These are phyloP conservation scores for Rhynchospora tenuis DNA, from an alignment of 176 grass and related monocot genomes.

Conservation along the genomic window DNA sequence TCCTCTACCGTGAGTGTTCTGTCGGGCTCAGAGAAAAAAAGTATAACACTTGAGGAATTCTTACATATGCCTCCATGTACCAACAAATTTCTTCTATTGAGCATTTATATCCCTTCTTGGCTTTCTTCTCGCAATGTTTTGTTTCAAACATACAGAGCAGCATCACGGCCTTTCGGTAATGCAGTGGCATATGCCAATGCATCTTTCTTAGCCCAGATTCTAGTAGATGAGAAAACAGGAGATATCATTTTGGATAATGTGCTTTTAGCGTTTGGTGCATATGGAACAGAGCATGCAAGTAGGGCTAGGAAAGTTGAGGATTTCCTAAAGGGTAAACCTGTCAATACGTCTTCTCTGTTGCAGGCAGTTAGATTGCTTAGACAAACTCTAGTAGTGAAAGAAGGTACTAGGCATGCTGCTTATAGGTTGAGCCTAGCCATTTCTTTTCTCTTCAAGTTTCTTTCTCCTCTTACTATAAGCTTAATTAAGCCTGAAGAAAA, in stretches of 20 bases:
- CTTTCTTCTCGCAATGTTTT: slow-evolving; percentile 29
- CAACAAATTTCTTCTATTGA: slow-evolving; percentile 46
- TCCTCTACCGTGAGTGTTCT: slow-evolving; percentile 45
- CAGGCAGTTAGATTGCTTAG: slow-evolving; percentile 56
- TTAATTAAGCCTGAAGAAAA: slow-evolving; percentile 15
- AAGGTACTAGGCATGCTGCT: slow-evolving; percentile 51
- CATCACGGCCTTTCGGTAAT: slow-evolving; percentile 78
- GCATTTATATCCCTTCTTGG: slow-evolving; percentile 56
- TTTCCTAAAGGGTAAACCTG: slow-evolving; percentile 54
- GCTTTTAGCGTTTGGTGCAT: slow-evolving; percentile 65
- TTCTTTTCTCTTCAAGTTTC: slow-evolving; percentile 66
- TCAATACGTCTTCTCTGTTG: slow-evolving; percentile 40
- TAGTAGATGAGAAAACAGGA: slow-evolving; percentile 30
- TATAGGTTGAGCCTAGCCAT: slow-evolving; percentile 68
- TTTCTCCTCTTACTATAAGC: slow-evolving; percentile 43
- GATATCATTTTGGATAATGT: slow-evolving; percentile 42
- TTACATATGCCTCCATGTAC: slow-evolving; percentile 64
- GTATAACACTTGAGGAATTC: slow-evolving; percentile 61
- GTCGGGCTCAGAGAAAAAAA: slow-evolving; percentile 33
- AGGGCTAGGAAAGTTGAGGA: slow-evolving; percentile 67
- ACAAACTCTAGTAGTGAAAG: slow-evolving; percentile 36
- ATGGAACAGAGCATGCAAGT: slow-evolving; percentile 47
- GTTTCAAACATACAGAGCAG: slow-evolving; percentile 71
- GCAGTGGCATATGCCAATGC: slow-evolving; percentile 75
- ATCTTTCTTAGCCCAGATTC: slow-evolving; percentile 62